Base-by-base conservation (phyloP, 495 filamentous ascomycete genomes). In the Hypoxylon lienhwacheense region DNA sequence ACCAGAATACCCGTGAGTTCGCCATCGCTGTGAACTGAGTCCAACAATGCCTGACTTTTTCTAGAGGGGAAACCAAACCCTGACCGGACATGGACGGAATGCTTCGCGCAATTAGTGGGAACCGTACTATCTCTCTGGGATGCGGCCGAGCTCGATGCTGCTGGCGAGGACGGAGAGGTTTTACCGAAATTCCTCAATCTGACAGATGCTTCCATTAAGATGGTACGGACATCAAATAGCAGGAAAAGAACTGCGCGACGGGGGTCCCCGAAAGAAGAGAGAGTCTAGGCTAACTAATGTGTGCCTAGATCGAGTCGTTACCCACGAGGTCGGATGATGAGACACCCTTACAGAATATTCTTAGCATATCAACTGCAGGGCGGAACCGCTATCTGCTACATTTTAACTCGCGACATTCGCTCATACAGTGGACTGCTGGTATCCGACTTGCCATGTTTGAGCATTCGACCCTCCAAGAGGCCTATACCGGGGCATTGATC, bases 101-200 rank as follows among this genome's bases (percentile, higher is more conserved):
- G 89, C 69, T 99, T 97, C 73, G 93, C 91, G 4, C 93, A 97
- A 66, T 81, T 99, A 12, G 89, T 96, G 11, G 93, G 93, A 48
- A 97, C 92, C 0, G 88, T 97, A 15, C 76, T 99, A 37, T 97
- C 92, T 4, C 76, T 97, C 15, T 99, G 93, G 93, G 93, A 97
- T 73, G 91, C 92, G 14, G 83, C 87, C 54, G 90, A 91, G 70
- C 77, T 99, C 65, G 93, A 97, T 78, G 85, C 85, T 32, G 90
- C 90, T 10, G 89, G 84, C 12, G 82, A 86, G 33, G 83, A 92
- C 51, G 83, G 84, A 25, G 90, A 96, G 60, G 89, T 97, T 26
- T 76, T 95, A 14, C 91, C 93, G 15, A 97, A 89, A 37, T 99
- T 96, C 69, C 87, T 99, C 65, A 99, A 99, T 69, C 76, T 99